Percentiles rank a stretch among this genome's conserved stretches.
Conservation (phyloP, 148 eudicot genomes). For the Arctostaphylos glauca region DNA sequence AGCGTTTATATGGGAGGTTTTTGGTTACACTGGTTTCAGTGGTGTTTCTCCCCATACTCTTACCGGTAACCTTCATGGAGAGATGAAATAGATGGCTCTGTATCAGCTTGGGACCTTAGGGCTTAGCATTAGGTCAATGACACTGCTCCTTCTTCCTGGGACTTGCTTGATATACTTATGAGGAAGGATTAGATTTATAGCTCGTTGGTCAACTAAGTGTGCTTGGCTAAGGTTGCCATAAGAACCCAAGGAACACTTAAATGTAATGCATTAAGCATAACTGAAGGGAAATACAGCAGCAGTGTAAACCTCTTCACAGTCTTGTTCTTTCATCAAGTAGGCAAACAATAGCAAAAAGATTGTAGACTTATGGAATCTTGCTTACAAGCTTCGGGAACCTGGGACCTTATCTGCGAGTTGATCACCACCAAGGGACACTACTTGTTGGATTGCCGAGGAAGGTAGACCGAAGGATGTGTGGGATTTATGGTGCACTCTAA, state of each 20-base stretch:
- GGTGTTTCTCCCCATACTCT: not conserved
- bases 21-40: no score
- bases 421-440: not conserved
- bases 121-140: not conserved
- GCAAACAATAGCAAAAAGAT: not conserved
- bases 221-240: conserved; percentile 11
- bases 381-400: not conserved
- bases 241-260: not conserved
- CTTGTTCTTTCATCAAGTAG: conserved; percentile 2
- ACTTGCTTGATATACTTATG: not conserved
- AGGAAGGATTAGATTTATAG: not conserved
- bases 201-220: not conserved
- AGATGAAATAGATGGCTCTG: no score
- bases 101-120: not conserved
- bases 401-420: not conserved
- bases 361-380: not conserved
- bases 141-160: not conserved
- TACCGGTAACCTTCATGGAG: not conserved
- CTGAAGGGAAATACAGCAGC: not conserved
- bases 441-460: not conserved
- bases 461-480: not conserved
- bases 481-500: not conserved
- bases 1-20: no score
- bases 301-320: not conserved
- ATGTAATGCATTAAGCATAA: not conserved